phyloP scores from a whole-genome alignment of 2,329 filamentous ascomycete species.

The Zarea fungicola region DNA sequence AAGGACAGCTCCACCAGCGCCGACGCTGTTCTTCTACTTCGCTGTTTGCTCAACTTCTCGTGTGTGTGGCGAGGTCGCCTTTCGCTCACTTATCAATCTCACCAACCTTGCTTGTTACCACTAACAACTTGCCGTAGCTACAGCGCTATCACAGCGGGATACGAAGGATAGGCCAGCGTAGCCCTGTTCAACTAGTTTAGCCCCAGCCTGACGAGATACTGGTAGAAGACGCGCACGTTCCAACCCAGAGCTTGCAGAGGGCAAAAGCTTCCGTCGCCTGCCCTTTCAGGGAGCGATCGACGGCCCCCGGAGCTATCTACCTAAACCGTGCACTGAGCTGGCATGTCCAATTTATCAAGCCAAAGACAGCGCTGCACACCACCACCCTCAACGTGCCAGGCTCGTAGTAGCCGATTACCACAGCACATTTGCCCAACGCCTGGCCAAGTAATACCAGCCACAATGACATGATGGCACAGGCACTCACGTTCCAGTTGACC shows the following conservation, averaged over 20 bases:
- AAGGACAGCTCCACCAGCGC: too few relatives aligned
- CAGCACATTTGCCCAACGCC: not conserved
- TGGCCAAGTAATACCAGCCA: too few relatives aligned
- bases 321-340: conserved; percentile 4
- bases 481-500: too few relatives aligned
- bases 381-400: not conserved
- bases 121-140: not conserved
- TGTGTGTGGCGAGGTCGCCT: too few relatives aligned
- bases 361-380: conserved; percentile 5
- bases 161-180: too few relatives aligned
- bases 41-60: conserved; percentile 1
- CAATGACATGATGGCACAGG: too few relatives aligned
- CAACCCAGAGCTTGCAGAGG: not conserved
- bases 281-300: conserved; percentile 5
- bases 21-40: not conserved
- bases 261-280: conserved; percentile 4
- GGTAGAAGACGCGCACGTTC: too few relatives aligned
- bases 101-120: not conserved
- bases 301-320: not conserved
- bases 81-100: conserved; percentile 4
- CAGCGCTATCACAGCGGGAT: too few relatives aligned
- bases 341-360: not conserved
- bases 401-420: not conserved
- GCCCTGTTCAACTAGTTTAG: too few relatives aligned
- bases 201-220: not conserved